Percentiles rank a stretch among this genome's conserved stretches.
phyloP scores from a whole-genome alignment of 2,329 filamentous ascomycete genomes.

The Sclerotinia sclerotiorum region DNA sequence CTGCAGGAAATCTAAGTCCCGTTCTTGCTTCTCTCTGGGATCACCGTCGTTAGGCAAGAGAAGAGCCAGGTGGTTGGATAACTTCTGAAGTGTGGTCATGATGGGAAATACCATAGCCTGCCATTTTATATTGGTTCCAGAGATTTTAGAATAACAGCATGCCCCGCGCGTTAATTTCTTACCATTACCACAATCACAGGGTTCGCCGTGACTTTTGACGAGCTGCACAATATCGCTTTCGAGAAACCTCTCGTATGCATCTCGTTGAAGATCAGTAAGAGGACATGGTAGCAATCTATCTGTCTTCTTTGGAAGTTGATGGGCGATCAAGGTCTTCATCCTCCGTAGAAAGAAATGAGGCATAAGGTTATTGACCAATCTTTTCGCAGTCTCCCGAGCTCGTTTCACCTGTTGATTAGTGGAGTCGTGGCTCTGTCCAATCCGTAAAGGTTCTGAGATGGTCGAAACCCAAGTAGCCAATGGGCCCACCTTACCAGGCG shows the following conservation, averaged over 20 bases:
- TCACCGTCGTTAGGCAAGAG: conserved; percentile 70
- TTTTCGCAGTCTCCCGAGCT: conserved; percentile 77
- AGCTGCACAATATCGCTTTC: conserved; percentile 66
- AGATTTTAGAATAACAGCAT: conserved; percentile 68
- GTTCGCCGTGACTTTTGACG: conserved; percentile 66
- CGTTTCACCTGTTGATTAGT: conserved; percentile 78
- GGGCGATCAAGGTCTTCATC: conserved; percentile 88
- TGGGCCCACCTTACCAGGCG: conserved; percentile 71
- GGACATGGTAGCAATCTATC: conserved; percentile 95
- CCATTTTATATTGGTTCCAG: conserved; percentile 48
- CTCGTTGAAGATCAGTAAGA: conserved; percentile 74
- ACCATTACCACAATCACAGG: conserved; percentile 67
- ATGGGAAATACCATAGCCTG: conserved; percentile 77
- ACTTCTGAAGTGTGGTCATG: conserved; percentile 78
- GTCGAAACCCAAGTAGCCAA: conserved; percentile 73
- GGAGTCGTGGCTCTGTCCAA: conserved; percentile 84
- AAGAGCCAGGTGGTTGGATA: conserved; percentile 90
- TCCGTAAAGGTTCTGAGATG: conserved; percentile 75
- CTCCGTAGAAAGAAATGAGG: conserved; percentile 88
- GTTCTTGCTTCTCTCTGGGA: conserved; percentile 68
- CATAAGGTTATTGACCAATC: conserved; percentile 82
- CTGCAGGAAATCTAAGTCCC: conserved; percentile 72
- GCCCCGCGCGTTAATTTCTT: conserved; percentile 65
- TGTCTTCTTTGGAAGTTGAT: conserved; percentile 91
- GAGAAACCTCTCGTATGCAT: conserved; percentile 83